Percentiles rank a stretch among this genome's conserved stretches.
phyloP scores from a whole-genome alignment of 164 flowering plant genomes.

The Nelumbo lutea region DNA sequence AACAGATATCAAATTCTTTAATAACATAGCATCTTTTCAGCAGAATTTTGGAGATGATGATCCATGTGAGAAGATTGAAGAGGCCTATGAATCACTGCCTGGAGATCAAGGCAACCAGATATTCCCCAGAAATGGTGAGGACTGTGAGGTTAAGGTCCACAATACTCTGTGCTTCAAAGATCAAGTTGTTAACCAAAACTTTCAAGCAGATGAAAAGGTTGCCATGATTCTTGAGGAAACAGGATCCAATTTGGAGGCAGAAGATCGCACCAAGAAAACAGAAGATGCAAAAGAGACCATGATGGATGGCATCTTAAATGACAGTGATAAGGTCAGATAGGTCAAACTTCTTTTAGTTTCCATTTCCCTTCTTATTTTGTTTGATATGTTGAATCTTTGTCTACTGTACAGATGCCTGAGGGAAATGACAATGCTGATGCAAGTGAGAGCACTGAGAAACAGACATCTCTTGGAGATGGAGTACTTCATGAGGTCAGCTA shows the following conservation, averaged over 20 bases:
- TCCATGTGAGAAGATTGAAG: conserved; percentile 9
- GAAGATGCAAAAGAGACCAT: conserved; percentile 17
- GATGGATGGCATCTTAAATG: conserved; percentile 11
- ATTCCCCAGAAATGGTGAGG: background rate
- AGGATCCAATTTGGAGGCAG: conserved; percentile 2
- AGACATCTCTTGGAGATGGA: conserved; percentile 12
- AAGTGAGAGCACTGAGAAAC: conserved; percentile 18
- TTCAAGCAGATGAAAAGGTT: conserved; percentile 15
- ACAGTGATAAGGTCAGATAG: conserved; percentile 19
- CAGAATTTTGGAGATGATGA: conserved; percentile 19
- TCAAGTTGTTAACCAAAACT: conserved; percentile 1
- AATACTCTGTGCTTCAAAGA: conserved; percentile 9
- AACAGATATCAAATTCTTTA: background rate
- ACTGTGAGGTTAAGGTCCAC: conserved; percentile 10
- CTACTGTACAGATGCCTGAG: conserved; percentile 13
- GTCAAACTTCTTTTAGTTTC: conserved; percentile 1
- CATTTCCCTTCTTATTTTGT: background rate
- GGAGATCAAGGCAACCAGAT: conserved; percentile 10
- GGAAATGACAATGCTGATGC: conserved; percentile 14
- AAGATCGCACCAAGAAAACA: conserved; percentile 3
- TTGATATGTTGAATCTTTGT: background rate
- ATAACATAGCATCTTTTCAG: conserved; percentile 10
- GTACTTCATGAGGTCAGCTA: conserved; percentile 20
- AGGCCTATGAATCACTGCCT: conserved; percentile 12
- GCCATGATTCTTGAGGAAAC: conserved; percentile 7